Percentiles rank a stretch among this genome's conserved stretches.
Evolutionary conservation across 164 flowering plant species (phyloP).

Genomic region (Berberis thunbergii): DNA sequence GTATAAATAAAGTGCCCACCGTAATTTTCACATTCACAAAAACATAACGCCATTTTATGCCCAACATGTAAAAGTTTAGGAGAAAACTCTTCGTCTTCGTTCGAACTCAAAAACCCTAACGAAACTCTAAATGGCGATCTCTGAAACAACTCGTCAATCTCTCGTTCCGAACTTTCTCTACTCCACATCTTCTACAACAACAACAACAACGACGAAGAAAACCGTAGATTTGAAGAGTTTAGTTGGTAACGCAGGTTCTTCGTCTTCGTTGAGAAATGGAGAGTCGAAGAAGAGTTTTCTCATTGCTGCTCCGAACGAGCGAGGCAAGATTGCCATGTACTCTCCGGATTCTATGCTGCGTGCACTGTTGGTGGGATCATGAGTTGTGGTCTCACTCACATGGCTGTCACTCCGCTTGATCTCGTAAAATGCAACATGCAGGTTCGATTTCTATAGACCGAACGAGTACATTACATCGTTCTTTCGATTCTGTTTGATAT

Average conservation of each 20-base stretch:
- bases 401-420: constrained; percentile 85
- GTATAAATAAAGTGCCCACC: too few relatives aligned
- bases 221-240: constrained; percentile 13
- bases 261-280: constrained; percentile 7
- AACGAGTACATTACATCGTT: background rate
- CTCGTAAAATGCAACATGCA: background rate
- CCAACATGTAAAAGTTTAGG: too few relatives aligned
- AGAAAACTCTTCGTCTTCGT: background rate
- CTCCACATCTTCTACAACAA: constrained; percentile 7
- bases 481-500: background rate
- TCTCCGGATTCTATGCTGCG: constrained; percentile 75
- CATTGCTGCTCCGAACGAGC: constrained; percentile 53
- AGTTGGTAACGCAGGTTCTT: background rate
- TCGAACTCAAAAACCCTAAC: background rate
- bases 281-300: constrained; percentile 12
- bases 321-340: constrained; percentile 70
- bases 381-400: constrained; percentile 84
- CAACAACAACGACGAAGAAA: background rate
- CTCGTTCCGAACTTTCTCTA: constrained; percentile 47
- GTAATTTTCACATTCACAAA: too few relatives aligned
- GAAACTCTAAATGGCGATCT: constrained; percentile 20
- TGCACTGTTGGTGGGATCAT: constrained; percentile 71
- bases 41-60: too few relatives aligned
- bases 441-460: background rate
- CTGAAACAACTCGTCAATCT: constrained; percentile 25